Evolutionary conservation across 1,139 yeast genomes (phyloP).

Genomic region (Protomyces pachydermus): DNA sequence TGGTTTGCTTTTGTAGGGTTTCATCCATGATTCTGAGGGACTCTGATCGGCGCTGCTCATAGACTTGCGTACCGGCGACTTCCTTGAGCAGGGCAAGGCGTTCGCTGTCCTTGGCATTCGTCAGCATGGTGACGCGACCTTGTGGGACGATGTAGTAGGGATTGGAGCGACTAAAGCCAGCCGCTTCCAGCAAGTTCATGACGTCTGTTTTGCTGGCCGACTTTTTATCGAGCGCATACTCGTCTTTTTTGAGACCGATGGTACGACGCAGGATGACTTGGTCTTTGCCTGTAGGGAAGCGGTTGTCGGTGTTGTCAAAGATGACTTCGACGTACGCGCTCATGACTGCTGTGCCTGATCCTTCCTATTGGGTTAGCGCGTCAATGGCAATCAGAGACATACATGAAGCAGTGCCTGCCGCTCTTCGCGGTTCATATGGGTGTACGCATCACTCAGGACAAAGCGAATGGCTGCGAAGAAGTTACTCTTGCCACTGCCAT

Average conservation of each 20-base stretch:
- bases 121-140: slow-evolving; percentile 69
- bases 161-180: slow-evolving; percentile 85
- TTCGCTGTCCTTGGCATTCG: slow-evolving; percentile 83
- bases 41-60: slow-evolving; percentile 74
- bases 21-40: slow-evolving; percentile 74
- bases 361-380: slow-evolving; percentile 38
- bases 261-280: slow-evolving; percentile 79
- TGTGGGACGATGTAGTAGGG: slow-evolving; percentile 98
- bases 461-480: slow-evolving; percentile 93
- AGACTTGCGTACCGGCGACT: slow-evolving; percentile 92
- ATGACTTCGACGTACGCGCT: slow-evolving; percentile 88
- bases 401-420: slow-evolving; percentile 84
- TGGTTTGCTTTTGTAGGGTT: slow-evolving; percentile 62
- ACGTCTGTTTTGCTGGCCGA: slow-evolving; percentile 60
- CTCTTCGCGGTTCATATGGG: slow-evolving; percentile 82
- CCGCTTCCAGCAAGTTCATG: slow-evolving; percentile 77
- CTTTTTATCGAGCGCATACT: slow-evolving; percentile 67
- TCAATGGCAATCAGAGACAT: slow-evolving; percentile 10
- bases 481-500: slow-evolving; percentile 95
- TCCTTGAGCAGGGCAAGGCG: slow-evolving; percentile 74
- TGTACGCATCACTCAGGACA: slow-evolving; percentile 85
- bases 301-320: slow-evolving; percentile 72
- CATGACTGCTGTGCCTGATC: slow-evolving; percentile 78
- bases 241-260: slow-evolving; percentile 88
- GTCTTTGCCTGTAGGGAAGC: slow-evolving; percentile 61